Evolutionary conservation across 2,329 filamentous ascomycete genomes (phyloP), one percentile per base, ranked within the genome.

Genomic region (Bisporella sp.): DNA sequence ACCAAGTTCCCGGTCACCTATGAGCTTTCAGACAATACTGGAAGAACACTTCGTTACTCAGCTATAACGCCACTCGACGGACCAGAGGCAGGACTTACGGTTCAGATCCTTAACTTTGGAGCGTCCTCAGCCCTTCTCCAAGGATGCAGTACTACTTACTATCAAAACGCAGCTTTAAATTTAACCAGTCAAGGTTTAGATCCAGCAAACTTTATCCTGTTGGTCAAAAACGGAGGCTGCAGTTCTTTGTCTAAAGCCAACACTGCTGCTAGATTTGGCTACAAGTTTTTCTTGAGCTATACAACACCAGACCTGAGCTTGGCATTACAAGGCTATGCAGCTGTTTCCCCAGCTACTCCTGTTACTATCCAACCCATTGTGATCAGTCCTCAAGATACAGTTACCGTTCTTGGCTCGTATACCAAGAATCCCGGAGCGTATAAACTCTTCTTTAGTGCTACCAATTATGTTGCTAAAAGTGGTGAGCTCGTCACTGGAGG

Each of bases 401-500:
- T 21, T 21, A 21, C 21, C 3, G 21, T 21, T 21, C 21, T 21
- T 21, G 21, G 21, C 21, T 21, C 21, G 21, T 21, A 21, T 21
- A 21, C 21, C 21, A 21, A 21, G 21, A 21, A 21, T 2, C 21
- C 21, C 3, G 21, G 21, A 21, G 21, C 2, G 21, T 39, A 39
- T 39, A 13, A 13, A 9, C 30, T 12, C 41, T 49, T 5, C 39
- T 45, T 28, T 37, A 21, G 21, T 21, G 21, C 21, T 21, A 21
- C 21, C 21, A 21, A 21, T 21, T 21, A 21, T 21, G 21, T 21
- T 21, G 21, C 21, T 21, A 21, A 21, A 21, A 53, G n/a, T 45
- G 11, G 31, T 29, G n/a, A 48, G 49, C 28, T 35, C 46, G 9
- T 41, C 48, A 47, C 48, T 29, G 59, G 51, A 7, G 57, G 57